Percentiles rank a stretch among this genome's conserved stretches.
These are phyloP conservation scores for Serpula lacrymans DNA, from an alignment of 768 basidiomycete species.

Conservation along the genomic window DNA sequence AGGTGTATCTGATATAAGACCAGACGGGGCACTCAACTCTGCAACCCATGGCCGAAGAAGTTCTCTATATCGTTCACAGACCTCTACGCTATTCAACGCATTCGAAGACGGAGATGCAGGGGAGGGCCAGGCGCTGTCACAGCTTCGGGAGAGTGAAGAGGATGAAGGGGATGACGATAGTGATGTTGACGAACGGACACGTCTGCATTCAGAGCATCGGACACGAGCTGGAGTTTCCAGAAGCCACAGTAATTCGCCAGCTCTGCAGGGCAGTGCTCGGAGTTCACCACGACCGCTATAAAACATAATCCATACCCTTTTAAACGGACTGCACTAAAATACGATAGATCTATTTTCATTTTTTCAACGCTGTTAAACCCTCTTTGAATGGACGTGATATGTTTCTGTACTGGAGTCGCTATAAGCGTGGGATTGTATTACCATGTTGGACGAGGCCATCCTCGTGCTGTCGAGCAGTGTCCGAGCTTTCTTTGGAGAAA, in stretches of 20 bases:
- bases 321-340: too few relatives aligned
- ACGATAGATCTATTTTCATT: too few relatives aligned
- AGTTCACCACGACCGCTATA: slow-evolving; percentile 17
- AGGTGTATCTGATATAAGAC: slow-evolving; percentile 29
- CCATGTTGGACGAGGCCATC: too few relatives aligned
- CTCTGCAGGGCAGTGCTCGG: slow-evolving; percentile 26
- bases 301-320: too few relatives aligned
- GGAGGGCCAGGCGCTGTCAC: slow-evolving; percentile 54
- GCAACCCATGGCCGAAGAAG: slow-evolving; percentile 60
- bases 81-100: slow-evolving; percentile 67
- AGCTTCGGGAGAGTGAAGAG: slow-evolving; percentile 61
- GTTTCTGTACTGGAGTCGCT: too few relatives aligned
- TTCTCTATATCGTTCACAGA: slow-evolving; percentile 64
- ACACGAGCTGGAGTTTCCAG: slow-evolving; percentile 37
- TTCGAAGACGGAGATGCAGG: slow-evolving; percentile 56
- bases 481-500: too few relatives aligned
- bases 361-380: too few relatives aligned
- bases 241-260: slow-evolving; percentile 55
- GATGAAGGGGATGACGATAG: slow-evolving; percentile 44
- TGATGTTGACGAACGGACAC: slow-evolving; percentile 44
- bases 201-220: slow-evolving; percentile 24
- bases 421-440: too few relatives aligned
- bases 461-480: too few relatives aligned
- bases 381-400: too few relatives aligned
- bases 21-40: slow-evolving; percentile 20